Percentiles rank a stretch among this genome's conserved stretches.
Conservation (phyloP, 176 grass and related monocot genomes). For the Rhynchospora tenuis region DNA sequence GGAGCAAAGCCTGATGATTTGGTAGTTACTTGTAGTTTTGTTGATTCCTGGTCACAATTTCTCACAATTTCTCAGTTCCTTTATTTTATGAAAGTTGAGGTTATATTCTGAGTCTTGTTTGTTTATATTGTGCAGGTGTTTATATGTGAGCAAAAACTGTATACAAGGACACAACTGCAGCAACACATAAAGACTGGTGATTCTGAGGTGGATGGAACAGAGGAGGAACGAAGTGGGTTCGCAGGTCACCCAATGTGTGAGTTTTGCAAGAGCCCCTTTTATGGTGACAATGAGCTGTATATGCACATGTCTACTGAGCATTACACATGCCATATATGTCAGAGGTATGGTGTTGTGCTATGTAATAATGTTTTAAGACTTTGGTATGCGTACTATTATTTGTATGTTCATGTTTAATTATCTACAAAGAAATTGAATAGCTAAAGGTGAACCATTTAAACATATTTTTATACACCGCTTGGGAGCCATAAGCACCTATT, state of each 20-base stretch:
- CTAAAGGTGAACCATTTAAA: too few relatives aligned
- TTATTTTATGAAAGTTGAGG: not conserved
- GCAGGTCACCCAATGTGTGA: constrained; percentile 71
- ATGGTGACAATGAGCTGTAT: constrained; percentile 95
- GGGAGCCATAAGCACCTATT: not conserved
- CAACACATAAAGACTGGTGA: constrained; percentile 81
- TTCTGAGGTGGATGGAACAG: constrained; percentile 91
- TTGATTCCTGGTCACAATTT: not conserved
- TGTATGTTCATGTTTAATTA: too few relatives aligned
- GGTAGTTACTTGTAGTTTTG: not conserved
- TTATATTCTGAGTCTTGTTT: not conserved
- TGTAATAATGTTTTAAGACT: not conserved
- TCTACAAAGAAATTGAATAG: too few relatives aligned
- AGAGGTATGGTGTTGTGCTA: constrained; percentile 40
- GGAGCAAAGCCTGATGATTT: not conserved
- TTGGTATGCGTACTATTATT: not conserved
- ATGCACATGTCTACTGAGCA: constrained; percentile 72
- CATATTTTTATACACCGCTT: not conserved
- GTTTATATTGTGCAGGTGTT: constrained; percentile 50
- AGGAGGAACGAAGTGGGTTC: constrained; percentile 87
- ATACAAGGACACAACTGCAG: constrained; percentile 60
- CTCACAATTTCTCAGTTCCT: not conserved
- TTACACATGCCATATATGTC: constrained; percentile 80
- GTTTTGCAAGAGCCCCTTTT: constrained; percentile 70
- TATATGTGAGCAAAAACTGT: constrained; percentile 96